These are phyloP conservation scores for Kazachstania taianensis DNA, from an alignment of 805 yeast genomes.

Conservation along the genomic window DNA sequence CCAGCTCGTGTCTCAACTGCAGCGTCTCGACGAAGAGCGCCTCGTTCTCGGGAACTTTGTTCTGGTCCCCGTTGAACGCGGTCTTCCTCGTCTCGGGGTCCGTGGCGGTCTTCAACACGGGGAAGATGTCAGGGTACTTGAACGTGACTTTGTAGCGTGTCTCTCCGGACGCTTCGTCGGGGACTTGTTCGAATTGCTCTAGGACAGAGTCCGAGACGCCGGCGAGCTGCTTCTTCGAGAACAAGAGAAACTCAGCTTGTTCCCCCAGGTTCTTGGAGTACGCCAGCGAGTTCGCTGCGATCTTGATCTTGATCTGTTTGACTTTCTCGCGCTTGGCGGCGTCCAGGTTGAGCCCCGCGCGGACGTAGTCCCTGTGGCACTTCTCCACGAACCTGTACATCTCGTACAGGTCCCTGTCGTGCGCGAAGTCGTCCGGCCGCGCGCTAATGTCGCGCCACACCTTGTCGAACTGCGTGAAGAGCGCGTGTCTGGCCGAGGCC, in stretches of 20 bases:
- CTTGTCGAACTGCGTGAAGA: conserved; percentile 47
- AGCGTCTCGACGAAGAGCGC: conserved; percentile 51
- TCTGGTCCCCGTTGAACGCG: conserved; percentile 59
- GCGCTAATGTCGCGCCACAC: conserved; percentile 36
- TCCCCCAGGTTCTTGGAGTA: conserved; percentile 62
- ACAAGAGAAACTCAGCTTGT: conserved; percentile 50
- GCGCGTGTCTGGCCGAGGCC: conserved; percentile 53
- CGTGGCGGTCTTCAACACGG: conserved; percentile 65
- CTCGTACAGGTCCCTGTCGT: conserved; percentile 35
- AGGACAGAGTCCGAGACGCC: conserved; percentile 65
- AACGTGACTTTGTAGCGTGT: conserved; percentile 53
- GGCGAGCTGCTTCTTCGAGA: conserved; percentile 53
- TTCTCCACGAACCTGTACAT: conserved; percentile 49
- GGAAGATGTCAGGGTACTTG: conserved; percentile 72
- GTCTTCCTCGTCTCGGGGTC: conserved; percentile 52
- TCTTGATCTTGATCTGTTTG: conserved; percentile 46
- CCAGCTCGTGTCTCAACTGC: conserved; percentile 49
- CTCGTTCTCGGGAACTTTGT: conserved; percentile 57
- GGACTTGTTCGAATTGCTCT: conserved; percentile 41
- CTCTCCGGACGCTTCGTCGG: conserved; percentile 33
- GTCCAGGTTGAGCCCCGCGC: conserved; percentile 61
- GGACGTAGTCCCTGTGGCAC: conserved; percentile 43
- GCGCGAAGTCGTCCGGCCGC: conserved; percentile 7
- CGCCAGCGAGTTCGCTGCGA: conserved; percentile 46
- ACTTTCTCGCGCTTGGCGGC: conserved; percentile 45